Conservation (phyloP, 352 stramenopile genomes). For the Globisporangium nagaii region DNA sequence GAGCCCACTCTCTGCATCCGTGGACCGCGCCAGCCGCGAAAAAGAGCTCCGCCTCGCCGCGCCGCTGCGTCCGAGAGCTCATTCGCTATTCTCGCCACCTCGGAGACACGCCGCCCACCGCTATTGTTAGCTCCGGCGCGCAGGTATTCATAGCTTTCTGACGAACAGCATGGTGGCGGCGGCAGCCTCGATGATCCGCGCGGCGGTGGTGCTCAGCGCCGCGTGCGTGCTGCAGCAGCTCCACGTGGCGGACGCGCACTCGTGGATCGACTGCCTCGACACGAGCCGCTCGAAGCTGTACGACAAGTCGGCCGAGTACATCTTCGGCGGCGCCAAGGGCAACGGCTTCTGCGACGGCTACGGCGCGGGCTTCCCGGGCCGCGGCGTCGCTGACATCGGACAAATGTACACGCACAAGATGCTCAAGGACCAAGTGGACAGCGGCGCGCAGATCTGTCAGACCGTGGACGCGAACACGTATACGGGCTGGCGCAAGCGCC, state of each 20-base stretch:
- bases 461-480: slow-evolving; percentile 47
- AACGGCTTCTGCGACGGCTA: slow-evolving; percentile 74
- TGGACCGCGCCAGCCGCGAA: too few relatives aligned
- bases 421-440: slow-evolving; percentile 57
- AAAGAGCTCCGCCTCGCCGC: too few relatives aligned
- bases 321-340: slow-evolving; percentile 50
- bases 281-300: slow-evolving; percentile 59
- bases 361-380: slow-evolving; percentile 49
- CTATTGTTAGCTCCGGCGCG: too few relatives aligned
- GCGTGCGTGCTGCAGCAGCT: slow-evolving; percentile 6
- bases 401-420: slow-evolving; percentile 63
- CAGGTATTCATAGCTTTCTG: too few relatives aligned
- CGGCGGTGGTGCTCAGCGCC: background rate
- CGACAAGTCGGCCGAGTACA: slow-evolving; percentile 55
- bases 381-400: slow-evolving; percentile 44
- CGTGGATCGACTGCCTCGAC: slow-evolving; percentile 77
- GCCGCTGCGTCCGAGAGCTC: too few relatives aligned
- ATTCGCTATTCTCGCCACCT: too few relatives aligned
- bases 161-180: slow-evolving; percentile 3
- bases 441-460: slow-evolving; percentile 37
- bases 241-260: slow-evolving; percentile 45
- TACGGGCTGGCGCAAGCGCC: slow-evolving; percentile 47
- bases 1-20: background rate
- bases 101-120: too few relatives aligned
- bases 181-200: background rate